Evolutionary conservation across 192 early-diverging fungal species (phyloP).

Genomic region (Dimargaris cristalligena): DNA sequence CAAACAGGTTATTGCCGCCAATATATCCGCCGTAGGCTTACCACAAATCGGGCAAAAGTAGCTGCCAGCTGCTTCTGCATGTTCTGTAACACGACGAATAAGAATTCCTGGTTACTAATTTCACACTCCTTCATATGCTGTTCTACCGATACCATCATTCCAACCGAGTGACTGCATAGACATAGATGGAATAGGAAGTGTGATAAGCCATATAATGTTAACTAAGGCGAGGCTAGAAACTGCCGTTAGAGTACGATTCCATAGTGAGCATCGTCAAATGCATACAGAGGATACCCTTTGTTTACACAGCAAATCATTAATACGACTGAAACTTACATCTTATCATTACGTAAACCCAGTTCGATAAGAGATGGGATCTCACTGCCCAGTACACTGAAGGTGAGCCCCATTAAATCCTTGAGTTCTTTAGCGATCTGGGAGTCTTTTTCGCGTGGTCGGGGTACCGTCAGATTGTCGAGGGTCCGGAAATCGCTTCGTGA

Average conservation of each 20-base stretch:
- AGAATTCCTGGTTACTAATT: conserved; percentile 53
- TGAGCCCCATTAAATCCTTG: conserved; percentile 60
- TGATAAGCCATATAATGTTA: too few relatives aligned
- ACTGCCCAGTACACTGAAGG: conserved; percentile 58
- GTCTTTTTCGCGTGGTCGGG: conserved; percentile 7
- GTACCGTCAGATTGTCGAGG: not conserved
- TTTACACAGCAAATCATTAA: too few relatives aligned
- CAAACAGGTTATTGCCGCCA: too few relatives aligned
- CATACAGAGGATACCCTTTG: too few relatives aligned
- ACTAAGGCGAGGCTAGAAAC: too few relatives aligned
- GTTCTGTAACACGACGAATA: conserved; percentile 44
- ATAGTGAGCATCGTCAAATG: too few relatives aligned
- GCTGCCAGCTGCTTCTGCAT: conserved; percentile 42
- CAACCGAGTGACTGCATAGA: conserved; percentile 38
- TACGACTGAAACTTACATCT: conserved; percentile 34
- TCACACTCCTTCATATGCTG: conserved; percentile 45
- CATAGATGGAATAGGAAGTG: too few relatives aligned
- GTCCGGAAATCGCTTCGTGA: not conserved
- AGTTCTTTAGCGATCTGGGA: conserved; percentile 20
- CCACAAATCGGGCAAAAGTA: conserved; percentile 66
- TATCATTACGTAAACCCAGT: conserved; percentile 51
- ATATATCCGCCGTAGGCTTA: too few relatives aligned
- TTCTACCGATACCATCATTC: conserved; percentile 73
- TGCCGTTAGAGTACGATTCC: too few relatives aligned
- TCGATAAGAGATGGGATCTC: conserved; percentile 61